A percentile compares a stretch with the other conserved stretches of the same genome.
Evolutionary conservation across 164 flowering plant genomes (phyloP).

Genomic region (Vitis labrusca): DNA sequence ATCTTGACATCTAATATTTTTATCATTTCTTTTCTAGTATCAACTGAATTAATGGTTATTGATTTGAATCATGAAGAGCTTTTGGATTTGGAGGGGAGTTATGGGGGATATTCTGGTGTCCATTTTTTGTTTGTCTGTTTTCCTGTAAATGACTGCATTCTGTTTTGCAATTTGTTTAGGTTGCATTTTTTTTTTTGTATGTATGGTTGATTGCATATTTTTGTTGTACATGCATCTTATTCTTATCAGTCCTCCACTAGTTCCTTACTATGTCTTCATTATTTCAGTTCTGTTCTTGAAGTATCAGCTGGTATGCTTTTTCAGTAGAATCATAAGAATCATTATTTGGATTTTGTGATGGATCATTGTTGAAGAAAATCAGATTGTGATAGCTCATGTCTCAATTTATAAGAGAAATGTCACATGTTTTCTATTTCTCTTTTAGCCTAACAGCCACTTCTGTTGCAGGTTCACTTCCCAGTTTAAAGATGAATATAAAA

Average conservation of each 20-base stretch:
- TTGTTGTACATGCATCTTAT: background rate
- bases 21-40: background rate
- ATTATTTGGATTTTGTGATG: too few species aligned
- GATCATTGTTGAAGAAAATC: too few species aligned
- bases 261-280: background rate
- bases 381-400: too few species aligned
- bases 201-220: background rate
- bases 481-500: constrained; percentile 80
- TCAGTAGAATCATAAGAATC: background rate
- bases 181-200: background rate
- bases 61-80: background rate
- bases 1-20: background rate
- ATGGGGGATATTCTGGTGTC: background rate
- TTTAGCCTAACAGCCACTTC: background rate
- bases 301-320: background rate
- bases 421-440: background rate
- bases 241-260: background rate
- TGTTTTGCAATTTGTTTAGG: too few species aligned
- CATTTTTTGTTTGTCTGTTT: background rate
- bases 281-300: background rate
- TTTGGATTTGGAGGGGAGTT: background rate
- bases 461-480: constrained; percentile 81
- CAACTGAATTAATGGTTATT: background rate
- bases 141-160: too few species aligned
- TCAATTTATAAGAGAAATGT: background rate